Evolutionary conservation across 108 stramenopile species (phyloP), one percentile per base, ranked within the genome.

Genomic region (Schizochytrium sp.): DNA sequence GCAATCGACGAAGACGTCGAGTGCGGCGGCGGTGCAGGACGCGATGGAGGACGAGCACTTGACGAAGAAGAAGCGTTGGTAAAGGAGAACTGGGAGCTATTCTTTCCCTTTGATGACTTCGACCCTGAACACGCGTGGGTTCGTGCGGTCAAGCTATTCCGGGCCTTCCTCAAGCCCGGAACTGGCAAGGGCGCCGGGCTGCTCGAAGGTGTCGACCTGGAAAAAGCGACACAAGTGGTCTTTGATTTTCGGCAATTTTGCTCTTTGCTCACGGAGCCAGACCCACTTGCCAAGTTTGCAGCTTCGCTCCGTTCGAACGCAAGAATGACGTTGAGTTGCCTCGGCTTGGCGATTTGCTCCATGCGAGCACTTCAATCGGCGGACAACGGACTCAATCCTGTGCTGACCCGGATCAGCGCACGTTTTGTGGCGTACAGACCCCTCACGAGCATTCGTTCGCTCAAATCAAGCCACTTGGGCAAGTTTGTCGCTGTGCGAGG

Each of bases 401-500:
- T 83, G 48, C 51, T 53, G n/a, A 83, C 19, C 10, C 76, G 76
- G 16, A 83, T 83, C 28, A 83, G 51, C 51, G 48, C 76, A 16
- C 19, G 76, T 8, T 83, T 83, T 34, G 76, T 83, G 76, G 6
- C 45, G n/a, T 83, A 53, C 51, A 12, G 76, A 23, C 76, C 76
- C 8, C 45, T 83, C 19, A 83, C 76, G 45, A 47, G 48, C 48
- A 53, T 83, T 12, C 76, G 76, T 1, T 21, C 45, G 76, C 76
- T 83, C 45, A 83, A 83, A 28, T 88, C 87, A 6, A 88, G 58
- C 87, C 43, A 60, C 21, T 16, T 88, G 6, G 76, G 76, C 51
- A 83, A 83, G 48, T 95, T 99, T 69, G 92, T 98, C 5, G 92
- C 97, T 4, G 93, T 99, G 60, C 93, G 95, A 43, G 98, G 97